Percentiles rank a stretch among this genome's conserved stretches.
These are phyloP conservation scores for Blastocystis sp. DNA, from an alignment of 352 stramenopile species.

Conservation along the genomic window DNA sequence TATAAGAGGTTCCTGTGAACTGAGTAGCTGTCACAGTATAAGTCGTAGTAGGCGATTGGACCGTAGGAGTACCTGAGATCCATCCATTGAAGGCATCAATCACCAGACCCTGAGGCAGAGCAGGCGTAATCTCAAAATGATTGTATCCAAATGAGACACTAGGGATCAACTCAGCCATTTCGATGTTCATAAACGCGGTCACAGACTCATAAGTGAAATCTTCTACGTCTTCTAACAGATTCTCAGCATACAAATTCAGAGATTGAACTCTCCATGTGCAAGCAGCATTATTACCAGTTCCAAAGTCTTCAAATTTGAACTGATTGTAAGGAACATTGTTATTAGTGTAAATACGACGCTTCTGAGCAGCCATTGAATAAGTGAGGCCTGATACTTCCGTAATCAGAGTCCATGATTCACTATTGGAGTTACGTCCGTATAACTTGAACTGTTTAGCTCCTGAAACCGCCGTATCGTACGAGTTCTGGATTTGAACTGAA, in stretches of 20 bases:
- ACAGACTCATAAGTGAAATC: background rate
- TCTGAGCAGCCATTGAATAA: background rate
- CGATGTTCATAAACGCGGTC: background rate
- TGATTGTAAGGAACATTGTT: constrained; percentile 24
- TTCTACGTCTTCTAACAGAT: background rate
- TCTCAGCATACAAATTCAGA: background rate
- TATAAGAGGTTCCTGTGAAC: background rate
- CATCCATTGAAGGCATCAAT: background rate
- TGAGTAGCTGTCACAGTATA: background rate
- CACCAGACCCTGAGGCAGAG: background rate
- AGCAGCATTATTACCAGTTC: background rate
- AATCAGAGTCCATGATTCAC: background rate
- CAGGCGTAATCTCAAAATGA: background rate
- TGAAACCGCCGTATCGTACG: background rate
- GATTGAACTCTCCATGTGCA: background rate
- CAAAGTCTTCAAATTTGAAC: background rate
- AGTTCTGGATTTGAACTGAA: background rate
- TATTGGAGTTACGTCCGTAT: background rate
- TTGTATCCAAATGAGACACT: background rate
- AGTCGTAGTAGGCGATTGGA: background rate
- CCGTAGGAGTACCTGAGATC: background rate
- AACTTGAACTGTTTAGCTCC: background rate
- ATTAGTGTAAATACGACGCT: background rate
- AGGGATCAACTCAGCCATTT: constrained; percentile 18
- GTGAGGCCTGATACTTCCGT: background rate